A percentile compares a stretch with the other conserved stretches of the same genome.
Conservation (phyloP, 495 filamentous ascomycete genomes). For the Hypoxylon perforatum region DNA sequence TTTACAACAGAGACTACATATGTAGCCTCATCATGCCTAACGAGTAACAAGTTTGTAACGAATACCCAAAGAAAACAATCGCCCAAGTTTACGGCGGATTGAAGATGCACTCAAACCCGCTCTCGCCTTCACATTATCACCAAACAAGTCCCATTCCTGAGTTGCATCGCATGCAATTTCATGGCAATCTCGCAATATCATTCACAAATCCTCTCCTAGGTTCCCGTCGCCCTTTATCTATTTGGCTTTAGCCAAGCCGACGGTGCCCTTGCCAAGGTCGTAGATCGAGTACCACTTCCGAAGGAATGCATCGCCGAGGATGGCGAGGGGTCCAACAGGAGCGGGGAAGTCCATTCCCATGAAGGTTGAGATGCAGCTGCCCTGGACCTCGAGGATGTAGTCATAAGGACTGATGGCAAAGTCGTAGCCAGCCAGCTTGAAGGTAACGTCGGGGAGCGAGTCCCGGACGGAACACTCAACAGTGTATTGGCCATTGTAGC, state of each 20-base stretch:
- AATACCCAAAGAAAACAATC: slow-evolving; percentile 32
- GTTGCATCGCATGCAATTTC: slow-evolving; percentile 26
- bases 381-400: slow-evolving; percentile 96
- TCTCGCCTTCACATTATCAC: slow-evolving; percentile 34
- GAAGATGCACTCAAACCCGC: slow-evolving; percentile 31
- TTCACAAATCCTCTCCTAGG: slow-evolving; percentile 15
- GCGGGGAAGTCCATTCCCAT: slow-evolving; percentile 98
- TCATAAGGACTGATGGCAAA: slow-evolving; percentile 91
- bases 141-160: slow-evolving; percentile 24
- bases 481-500: slow-evolving; percentile 92
- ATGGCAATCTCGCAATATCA: slow-evolving; percentile 12
- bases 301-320: slow-evolving; percentile 97
- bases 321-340: slow-evolving; percentile 90
- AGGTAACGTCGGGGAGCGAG: slow-evolving; percentile 85
- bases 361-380: slow-evolving; percentile 95
- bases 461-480: slow-evolving; percentile 89
- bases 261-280: slow-evolving; percentile 83
- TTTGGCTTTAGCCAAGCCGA: slow-evolving; percentile 89
- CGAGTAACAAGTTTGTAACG: slow-evolving; percentile 18
- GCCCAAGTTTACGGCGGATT: slow-evolving; percentile 4
- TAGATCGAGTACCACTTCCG: slow-evolving; percentile 98
- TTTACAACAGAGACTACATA: slow-evolving; percentile 38
- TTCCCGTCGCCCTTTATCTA: slow-evolving; percentile 42
- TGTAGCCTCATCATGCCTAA: slow-evolving; percentile 34
- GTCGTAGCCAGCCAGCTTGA: slow-evolving; percentile 86